Evolutionary conservation across 2,329 filamentous ascomycete species (phyloP), one percentile per base, ranked within the genome.

Genomic region (Chaetomium sp.): DNA sequence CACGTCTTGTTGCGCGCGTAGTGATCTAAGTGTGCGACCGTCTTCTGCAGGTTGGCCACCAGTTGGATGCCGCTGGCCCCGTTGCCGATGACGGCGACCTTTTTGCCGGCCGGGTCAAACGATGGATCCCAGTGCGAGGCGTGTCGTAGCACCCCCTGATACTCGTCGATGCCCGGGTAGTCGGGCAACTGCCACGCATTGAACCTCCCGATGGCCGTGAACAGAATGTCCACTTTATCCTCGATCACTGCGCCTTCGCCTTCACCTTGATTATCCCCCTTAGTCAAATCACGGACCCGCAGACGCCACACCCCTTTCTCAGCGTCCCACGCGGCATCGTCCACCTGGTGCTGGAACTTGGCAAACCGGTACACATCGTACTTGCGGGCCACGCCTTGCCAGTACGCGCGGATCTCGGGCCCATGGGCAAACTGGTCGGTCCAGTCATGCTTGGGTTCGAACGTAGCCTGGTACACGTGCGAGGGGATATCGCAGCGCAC

Each of bases 401-500:
- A 84, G 65, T 90, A 90, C 12, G 80, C 76, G 6, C 76, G 71
- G 56, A 90, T 89, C 67, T 90, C 87, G 4, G 71, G 66, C 0
- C 86, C 86, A 40, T 7, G 37, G n/a, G 47, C 35, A 8, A 40
- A 49, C 35, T 40, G 36, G 36, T 36, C 35, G 8, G 11, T 78
- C 87, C 87, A 90, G 60, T 87, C 75, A 0, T 77, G 79, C 54
- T 89, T 89, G 0, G 85, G 84, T 6, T 76, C 74, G 66, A 88
- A 89, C 0, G 81, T 37, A 14, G 36, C 34, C n/a, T 37, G 85
- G 62, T 89, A 89, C 19, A 85, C 83, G 66, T 87, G 83, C 0
- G 84, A 79, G 0, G 86, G 84, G 11, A 89, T 80, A 66, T 88
- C 85, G 61, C 86, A 89, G 43, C 82, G 73, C 0, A 86, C 82